These are phyloP conservation scores for Sclerotinia spermophila DNA, from an alignment of 2,329 filamentous ascomycete genomes.

Conservation along the genomic window DNA sequence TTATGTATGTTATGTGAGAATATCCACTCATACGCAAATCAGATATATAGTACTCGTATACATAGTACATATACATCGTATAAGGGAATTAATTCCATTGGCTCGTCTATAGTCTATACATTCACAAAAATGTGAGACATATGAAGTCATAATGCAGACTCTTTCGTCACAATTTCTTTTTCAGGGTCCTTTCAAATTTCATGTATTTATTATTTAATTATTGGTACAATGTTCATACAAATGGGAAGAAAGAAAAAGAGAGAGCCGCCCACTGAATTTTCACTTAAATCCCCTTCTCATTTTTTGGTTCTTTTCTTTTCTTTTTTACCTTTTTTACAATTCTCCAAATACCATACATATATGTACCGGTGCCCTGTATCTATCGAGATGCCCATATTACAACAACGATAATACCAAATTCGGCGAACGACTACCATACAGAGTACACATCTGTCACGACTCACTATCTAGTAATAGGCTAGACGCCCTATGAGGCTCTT, in stretches of 20 bases:
- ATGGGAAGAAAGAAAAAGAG: too few relatives aligned
- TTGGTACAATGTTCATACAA: too few relatives aligned
- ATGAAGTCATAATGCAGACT: neutral
- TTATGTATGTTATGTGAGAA: too few relatives aligned
- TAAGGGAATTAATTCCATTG: neutral
- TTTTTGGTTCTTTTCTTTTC: neutral
- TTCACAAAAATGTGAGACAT: neutral
- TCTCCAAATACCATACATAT: too few relatives aligned
- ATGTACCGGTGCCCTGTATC: too few relatives aligned
- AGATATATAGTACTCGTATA: too few relatives aligned
- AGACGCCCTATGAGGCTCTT: neutral
- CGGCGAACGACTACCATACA: neutral
- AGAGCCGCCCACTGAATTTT: too few relatives aligned
- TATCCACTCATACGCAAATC: neutral
- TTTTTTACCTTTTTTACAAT: neutral
- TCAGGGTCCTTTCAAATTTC: constrained; percentile 4
- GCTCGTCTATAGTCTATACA: rapidly evolving
- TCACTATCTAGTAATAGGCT: neutral
- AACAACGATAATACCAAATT: neutral
- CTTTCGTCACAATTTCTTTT: neutral
- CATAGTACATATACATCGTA: too few relatives aligned
- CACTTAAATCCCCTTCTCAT: neutral
- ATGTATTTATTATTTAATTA: too few relatives aligned
- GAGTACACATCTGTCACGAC: too few relatives aligned
- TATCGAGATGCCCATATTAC: too few relatives aligned